Base-by-base conservation (phyloP, 495 filamentous ascomycete species). In the Penicillium longicatenatum region DNA sequence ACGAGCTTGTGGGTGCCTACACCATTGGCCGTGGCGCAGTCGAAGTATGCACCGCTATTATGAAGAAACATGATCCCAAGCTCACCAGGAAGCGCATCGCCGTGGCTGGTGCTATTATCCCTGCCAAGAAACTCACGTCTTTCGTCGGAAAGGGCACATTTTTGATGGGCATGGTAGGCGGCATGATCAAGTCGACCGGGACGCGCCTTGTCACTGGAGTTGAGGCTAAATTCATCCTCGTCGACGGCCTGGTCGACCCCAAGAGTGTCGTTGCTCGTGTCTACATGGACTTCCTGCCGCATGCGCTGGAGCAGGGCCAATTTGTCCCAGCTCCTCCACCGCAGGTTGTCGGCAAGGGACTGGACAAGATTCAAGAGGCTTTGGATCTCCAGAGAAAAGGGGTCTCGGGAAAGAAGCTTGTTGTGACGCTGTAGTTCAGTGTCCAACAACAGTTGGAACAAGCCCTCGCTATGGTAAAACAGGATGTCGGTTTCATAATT, bases 261-360 rank as follows among this genome's bases (percentile, higher is more conserved):
- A 24, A 51, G 0, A 37, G 39, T 9, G 37, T 51, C 29, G 48
- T 58, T 6, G 6, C 19, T 20, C 17, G 22, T 21, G 56, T 83
- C 11, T 83, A 63, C 26, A 59, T 35, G 16, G 66, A 75, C n/a
- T 81, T 67, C 57, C 50, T 82, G 11, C 74, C 76, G 0, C 8
- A 57, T 6, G 79, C 78, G 6, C 60, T 82, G 16, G 62, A 50
- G 16, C 12, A 50, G 7, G 57, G 54, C 6, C 52, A 21, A 4
- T 69, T 63, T 50, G 42, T 55, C 8, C 51, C 67, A 14, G 68
- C 71, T 8, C 76, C 75, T 14, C 63, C 68, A 10, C 65, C 73
- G 0, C 37, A 54, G 21, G 68, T 79, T 33, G 68, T 76, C 1
- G 76, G 73, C 2, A 62, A 65, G 2, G 79, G 79, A 14, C 57